Percentiles rank a stretch among this genome's conserved stretches.
Evolutionary conservation across 805 yeast species (phyloP).

Genomic region (Candida sithepensis): DNA sequence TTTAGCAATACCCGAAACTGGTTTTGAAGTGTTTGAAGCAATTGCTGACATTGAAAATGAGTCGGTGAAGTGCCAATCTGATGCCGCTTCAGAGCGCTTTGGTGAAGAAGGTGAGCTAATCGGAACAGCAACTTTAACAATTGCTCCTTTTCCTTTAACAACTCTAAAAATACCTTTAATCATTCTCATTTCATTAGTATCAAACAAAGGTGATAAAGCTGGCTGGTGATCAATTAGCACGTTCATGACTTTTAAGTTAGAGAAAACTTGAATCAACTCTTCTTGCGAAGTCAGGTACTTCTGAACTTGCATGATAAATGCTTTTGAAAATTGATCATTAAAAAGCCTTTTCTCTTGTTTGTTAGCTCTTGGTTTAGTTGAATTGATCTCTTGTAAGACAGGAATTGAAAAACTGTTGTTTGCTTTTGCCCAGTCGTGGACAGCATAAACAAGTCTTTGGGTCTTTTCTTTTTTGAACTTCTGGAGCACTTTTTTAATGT

Average conservation of each 20-base stretch:
- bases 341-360: background rate
- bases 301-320: slow-evolving; percentile 3
- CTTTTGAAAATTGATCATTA: slow-evolving; percentile 11
- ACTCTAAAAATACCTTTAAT: slow-evolving; percentile 10
- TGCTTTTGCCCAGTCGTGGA: background rate
- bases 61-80: too few relatives aligned
- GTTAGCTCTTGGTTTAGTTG: background rate
- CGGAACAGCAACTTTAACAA: slow-evolving; percentile 5
- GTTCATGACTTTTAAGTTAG: slow-evolving; percentile 15
- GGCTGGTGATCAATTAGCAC: background rate
- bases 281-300: background rate
- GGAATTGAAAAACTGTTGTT: background rate
- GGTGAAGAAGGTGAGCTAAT: background rate
- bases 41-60: too few relatives aligned
- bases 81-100: too few relatives aligned
- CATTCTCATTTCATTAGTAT: slow-evolving; percentile 9
- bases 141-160: background rate
- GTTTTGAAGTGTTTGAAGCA: too few relatives aligned
- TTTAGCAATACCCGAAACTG: too few relatives aligned
- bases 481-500: slow-evolving; percentile 16
- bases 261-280: slow-evolving; percentile 10
- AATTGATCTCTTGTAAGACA: background rate
- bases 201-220: slow-evolving; percentile 12
- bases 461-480: slow-evolving; percentile 24
- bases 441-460: background rate